phyloP scores from a whole-genome alignment of 2,329 filamentous ascomycete species.

The Orbilia blumenaviensis region DNA sequence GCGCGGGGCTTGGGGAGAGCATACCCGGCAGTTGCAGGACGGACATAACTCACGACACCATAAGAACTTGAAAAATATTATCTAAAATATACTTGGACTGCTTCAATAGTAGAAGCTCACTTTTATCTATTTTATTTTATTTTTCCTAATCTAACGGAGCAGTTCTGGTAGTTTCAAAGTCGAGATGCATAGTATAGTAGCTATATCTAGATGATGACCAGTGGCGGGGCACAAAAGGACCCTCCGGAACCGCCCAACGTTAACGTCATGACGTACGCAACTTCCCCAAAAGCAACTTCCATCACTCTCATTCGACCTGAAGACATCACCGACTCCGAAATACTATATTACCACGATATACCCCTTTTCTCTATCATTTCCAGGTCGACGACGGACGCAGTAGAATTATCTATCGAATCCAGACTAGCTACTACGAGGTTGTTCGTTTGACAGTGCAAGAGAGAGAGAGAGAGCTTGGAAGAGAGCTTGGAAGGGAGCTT shows the following conservation, averaged over 20 bases:
- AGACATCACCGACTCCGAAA: background rate
- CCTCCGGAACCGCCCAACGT: no score
- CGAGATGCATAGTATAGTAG: no score
- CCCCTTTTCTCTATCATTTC: background rate
- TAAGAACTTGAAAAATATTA: no score
- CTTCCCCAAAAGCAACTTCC: background rate
- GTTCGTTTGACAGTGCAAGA: background rate
- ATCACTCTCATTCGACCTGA: background rate
- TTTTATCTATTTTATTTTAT: no score
- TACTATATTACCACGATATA: no score
- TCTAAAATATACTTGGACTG: no score
- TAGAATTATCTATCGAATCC: no score
- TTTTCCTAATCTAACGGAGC: no score
- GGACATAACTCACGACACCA: no score
- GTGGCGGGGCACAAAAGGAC: slow-evolving; percentile 41
- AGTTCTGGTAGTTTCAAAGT: background rate
- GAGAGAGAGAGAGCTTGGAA: no score
- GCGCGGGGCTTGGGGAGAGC: background rate
- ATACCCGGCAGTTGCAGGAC: no score
- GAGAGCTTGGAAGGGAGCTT: slow-evolving; percentile 4
- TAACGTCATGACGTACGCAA: slow-evolving; percentile 45
- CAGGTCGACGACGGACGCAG: background rate
- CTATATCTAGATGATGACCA: no score
- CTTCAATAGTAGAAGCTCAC: background rate
- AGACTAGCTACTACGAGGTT: background rate